phyloP scores from a whole-genome alignment of 495 filamentous ascomycete genomes.

The Evernia prunastri region DNA sequence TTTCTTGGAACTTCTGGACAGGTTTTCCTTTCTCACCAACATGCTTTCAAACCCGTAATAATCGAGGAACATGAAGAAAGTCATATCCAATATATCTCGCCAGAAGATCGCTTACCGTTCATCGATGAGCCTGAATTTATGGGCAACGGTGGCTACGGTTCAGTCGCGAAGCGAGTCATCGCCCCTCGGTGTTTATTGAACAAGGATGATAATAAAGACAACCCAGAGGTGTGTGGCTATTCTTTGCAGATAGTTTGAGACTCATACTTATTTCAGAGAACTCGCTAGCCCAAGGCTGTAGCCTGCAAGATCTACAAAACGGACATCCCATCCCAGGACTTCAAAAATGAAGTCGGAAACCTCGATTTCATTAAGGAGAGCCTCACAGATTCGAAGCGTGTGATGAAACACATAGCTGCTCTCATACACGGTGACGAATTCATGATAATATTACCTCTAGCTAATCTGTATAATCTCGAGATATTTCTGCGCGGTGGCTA shows the following conservation, averaged over 20 bases:
- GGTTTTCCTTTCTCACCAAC: slow-evolving; percentile 9
- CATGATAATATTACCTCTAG: slow-evolving; percentile 17
- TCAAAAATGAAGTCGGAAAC: neutral
- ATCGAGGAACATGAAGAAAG: neutral
- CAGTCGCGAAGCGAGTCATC: slow-evolving; percentile 5
- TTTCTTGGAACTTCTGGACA: neutral
- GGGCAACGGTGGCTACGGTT: slow-evolving; percentile 14
- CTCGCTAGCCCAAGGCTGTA: neutral
- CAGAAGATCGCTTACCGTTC: slow-evolving; percentile 15
- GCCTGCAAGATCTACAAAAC: slow-evolving; percentile 14
- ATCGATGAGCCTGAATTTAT: slow-evolving; percentile 3
- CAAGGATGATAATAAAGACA: neutral
- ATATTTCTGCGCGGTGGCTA: slow-evolving; percentile 15
- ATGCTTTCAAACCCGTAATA: slow-evolving; percentile 11
- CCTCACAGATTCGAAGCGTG: neutral
- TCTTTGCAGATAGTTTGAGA: neutral
- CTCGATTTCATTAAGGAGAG: slow-evolving; percentile 10
- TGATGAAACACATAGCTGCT: slow-evolving; percentile 18
- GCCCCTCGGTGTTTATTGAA: slow-evolving; percentile 12
- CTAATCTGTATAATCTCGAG: slow-evolving; percentile 12
- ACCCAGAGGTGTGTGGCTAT: slow-evolving; percentile 9
- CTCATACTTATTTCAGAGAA: neutral
- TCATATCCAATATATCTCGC: slow-evolving; percentile 9
- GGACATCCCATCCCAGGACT: neutral
- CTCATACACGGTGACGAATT: slow-evolving; percentile 16